Evolutionary conservation across 164 flowering plant genomes (phyloP).

Genomic region (Chimonanthus salicifolius): DNA sequence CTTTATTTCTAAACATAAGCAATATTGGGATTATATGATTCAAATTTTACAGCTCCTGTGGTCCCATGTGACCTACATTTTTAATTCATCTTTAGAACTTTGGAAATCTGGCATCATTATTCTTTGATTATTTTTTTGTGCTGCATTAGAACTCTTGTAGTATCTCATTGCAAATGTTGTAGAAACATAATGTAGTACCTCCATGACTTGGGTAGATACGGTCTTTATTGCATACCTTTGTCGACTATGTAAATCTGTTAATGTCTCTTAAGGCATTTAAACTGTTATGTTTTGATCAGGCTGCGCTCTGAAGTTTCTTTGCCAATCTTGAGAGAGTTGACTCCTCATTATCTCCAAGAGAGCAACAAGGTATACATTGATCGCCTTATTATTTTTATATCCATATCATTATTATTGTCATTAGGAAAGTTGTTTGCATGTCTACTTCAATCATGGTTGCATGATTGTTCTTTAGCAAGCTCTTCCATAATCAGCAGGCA

Average conservation of each 20-base stretch:
- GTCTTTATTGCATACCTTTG: background rate
- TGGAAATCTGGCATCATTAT: too few species aligned
- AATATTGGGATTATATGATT: too few species aligned
- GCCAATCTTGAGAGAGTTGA: constrained; percentile 85
- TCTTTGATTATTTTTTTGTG: background rate
- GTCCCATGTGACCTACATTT: too few species aligned
- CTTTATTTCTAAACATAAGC: too few species aligned
- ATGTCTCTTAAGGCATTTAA: constrained; percentile 3
- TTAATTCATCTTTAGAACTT: too few species aligned
- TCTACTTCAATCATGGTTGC: background rate
- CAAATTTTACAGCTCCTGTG: too few species aligned
- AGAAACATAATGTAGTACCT: background rate
- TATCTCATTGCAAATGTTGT: background rate
- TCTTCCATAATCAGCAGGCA: background rate
- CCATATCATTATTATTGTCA: background rate
- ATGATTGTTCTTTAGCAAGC: background rate
- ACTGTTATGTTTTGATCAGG: constrained; percentile 37
- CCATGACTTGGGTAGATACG: background rate
- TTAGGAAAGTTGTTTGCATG: background rate
- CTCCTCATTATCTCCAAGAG: constrained; percentile 95
- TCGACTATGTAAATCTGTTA: background rate
- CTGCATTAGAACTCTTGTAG: background rate
- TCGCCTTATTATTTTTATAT: background rate
- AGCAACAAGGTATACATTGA: constrained; percentile 50
- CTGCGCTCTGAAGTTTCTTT: constrained; percentile 79